phyloP scores from a whole-genome alignment of 306 rosid genomes.

The Glycine latifolia region DNA sequence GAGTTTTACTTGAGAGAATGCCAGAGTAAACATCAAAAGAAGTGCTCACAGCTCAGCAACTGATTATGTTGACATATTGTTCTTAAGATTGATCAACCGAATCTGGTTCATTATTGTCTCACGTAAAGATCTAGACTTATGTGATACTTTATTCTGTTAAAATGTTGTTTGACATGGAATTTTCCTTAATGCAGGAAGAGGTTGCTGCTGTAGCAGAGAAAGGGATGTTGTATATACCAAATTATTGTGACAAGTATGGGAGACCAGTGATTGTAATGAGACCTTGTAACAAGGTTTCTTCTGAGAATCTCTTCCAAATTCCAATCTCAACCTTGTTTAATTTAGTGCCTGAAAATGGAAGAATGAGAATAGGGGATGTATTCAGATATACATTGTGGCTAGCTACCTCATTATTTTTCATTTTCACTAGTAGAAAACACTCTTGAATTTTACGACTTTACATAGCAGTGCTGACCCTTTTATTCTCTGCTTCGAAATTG shows the following conservation, averaged over 20 bases:
- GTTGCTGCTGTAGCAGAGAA: neutral
- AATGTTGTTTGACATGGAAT: neutral
- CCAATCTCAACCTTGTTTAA: no score
- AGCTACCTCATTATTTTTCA: no score
- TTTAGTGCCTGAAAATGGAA: no score
- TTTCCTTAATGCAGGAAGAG: neutral
- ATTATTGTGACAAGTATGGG: neutral
- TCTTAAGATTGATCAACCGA: neutral
- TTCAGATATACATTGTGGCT: no score
- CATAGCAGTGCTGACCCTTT: no score
- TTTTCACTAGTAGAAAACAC: no score
- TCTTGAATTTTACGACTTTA: no score
- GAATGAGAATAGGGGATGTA: no score
- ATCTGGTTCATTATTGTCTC: slow-evolving; percentile 30
- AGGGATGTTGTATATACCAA: neutral
- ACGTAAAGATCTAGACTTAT: neutral
- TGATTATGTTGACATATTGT: neutral
- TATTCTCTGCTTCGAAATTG: no score
- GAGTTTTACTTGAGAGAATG: neutral
- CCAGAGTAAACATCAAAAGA: neutral
- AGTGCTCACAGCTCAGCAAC: neutral
- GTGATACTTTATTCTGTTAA: neutral
- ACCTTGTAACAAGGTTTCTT: neutral
- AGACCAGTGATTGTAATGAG: neutral
- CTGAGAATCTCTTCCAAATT: no score